Percentiles rank a stretch among this genome's conserved stretches.
These are phyloP conservation scores for Phaffomyces thermotolerans DNA, from an alignment of 805 yeast species.

Conservation along the genomic window DNA sequence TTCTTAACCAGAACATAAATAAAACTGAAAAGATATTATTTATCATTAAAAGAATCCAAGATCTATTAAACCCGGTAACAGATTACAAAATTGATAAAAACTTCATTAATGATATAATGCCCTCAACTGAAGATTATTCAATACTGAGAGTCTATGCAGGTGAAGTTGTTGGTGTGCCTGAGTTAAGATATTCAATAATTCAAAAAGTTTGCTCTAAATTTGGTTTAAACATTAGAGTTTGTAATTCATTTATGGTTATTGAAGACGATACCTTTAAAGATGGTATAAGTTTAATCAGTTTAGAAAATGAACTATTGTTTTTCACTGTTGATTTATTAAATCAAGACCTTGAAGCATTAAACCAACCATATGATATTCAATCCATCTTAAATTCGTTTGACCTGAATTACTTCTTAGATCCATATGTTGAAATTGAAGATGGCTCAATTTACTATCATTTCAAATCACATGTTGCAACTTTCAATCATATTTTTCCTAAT, in stretches of 20 bases:
- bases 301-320: background rate
- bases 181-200: conserved; percentile 5
- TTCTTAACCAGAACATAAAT: background rate
- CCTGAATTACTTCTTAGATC: conserved; percentile 1
- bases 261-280: background rate
- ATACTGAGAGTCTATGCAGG: conserved; percentile 7
- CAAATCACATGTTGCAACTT: conserved; percentile 1
- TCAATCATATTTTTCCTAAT: background rate
- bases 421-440: conserved; percentile 4
- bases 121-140: conserved; percentile 8
- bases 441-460: conserved; percentile 7
- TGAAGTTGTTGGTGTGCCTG: conserved; percentile 6
- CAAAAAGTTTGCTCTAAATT: conserved; percentile 3
- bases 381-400: conserved; percentile 1
- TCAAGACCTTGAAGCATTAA: background rate
- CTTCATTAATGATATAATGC: conserved; percentile 6
- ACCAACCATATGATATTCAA: background rate
- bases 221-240: background rate
- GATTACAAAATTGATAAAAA: conserved; percentile 5
- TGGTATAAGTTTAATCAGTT: conserved; percentile 1
- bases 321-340: background rate
- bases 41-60: background rate
- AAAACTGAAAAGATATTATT: background rate
- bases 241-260: conserved; percentile 3
- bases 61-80: background rate